phyloP scores from a whole-genome alignment of 2,329 filamentous ascomycete genomes.

The Colletotrichum ledebouriae region DNA sequence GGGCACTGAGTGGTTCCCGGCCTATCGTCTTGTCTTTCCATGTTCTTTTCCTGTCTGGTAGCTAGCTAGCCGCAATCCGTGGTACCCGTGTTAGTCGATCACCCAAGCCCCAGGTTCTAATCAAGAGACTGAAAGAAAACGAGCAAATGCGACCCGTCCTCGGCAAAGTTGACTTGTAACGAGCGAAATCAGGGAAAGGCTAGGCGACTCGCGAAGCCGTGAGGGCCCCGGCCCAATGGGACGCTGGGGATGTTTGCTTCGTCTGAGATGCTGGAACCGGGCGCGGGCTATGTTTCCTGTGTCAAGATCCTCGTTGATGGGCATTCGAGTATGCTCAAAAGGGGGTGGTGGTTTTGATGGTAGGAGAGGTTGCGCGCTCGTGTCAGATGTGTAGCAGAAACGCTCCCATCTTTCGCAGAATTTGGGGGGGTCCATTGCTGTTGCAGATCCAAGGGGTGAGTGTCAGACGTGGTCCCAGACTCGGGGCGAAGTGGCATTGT shows the following conservation, averaged over 20 bases:
- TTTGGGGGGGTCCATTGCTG: neutral
- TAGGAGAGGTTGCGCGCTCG: conserved; percentile 30
- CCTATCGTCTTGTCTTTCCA: neutral
- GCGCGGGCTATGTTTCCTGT: conserved; percentile 32
- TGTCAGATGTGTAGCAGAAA: conserved; percentile 43
- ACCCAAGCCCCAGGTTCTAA: too few species aligned
- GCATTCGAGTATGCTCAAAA: neutral
- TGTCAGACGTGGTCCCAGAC: conserved; percentile 3
- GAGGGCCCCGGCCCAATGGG: conserved; percentile 18
- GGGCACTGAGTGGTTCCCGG: too few species aligned
- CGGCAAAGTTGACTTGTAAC: conserved; percentile 13
- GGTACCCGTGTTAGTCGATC: neutral
- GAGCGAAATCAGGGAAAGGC: conserved; percentile 25
- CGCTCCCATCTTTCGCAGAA: neutral
- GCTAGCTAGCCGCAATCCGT: neutral
- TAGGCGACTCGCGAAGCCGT: conserved; percentile 27
- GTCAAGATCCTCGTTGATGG: conserved; percentile 33
- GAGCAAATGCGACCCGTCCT: neutral
- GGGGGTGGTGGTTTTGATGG: too few species aligned
- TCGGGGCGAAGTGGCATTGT: neutral
- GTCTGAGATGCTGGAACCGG: conserved; percentile 18
- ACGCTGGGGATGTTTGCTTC: conserved; percentile 25
- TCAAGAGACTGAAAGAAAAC: neutral
- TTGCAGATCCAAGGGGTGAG: conserved; percentile 19
- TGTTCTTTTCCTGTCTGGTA: neutral